Percentiles rank a stretch among this genome's conserved stretches.
These are phyloP conservation scores for Hippophae tibetana DNA, from an alignment of 306 rosid genomes.

Conservation along the genomic window DNA sequence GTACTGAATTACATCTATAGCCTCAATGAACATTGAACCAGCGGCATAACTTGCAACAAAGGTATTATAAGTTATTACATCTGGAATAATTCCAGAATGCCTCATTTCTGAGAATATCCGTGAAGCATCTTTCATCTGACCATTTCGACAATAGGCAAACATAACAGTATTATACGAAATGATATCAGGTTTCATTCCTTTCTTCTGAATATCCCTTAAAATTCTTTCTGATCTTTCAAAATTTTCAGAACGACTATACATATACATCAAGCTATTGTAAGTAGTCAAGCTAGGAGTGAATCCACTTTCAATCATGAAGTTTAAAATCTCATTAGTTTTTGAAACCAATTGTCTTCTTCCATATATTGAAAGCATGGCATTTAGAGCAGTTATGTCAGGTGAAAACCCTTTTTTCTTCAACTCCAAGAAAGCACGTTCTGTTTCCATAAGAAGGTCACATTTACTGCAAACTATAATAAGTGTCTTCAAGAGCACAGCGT, in stretches of 20 bases:
- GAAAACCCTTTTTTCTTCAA: constrained; percentile 49
- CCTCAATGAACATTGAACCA: constrained; percentile 64
- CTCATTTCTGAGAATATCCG: constrained; percentile 71
- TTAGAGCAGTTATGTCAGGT: constrained; percentile 65
- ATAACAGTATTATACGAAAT: constrained; percentile 77
- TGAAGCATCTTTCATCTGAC: constrained; percentile 75
- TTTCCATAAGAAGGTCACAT: constrained; percentile 62
- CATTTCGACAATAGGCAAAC: constrained; percentile 68
- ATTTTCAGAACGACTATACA: constrained; percentile 68
- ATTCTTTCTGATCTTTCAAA: constrained; percentile 64
- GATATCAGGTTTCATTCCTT: constrained; percentile 74
- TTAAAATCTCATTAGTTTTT: constrained; percentile 64
- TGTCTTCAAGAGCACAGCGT: constrained; percentile 70
- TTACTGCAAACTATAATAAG: constrained; percentile 81
- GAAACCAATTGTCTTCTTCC: constrained; percentile 75
- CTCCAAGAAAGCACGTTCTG: constrained; percentile 71
- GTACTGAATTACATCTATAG: constrained; percentile 64
- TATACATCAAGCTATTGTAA: constrained; percentile 82
- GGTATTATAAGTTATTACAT: constrained; percentile 80
- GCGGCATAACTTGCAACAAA: constrained; percentile 71
- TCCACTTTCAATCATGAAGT: constrained; percentile 58
- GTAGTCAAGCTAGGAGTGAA: constrained; percentile 86
- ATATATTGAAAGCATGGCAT: constrained; percentile 84
- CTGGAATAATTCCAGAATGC: constrained; percentile 53
- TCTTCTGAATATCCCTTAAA: constrained; percentile 48